These are phyloP conservation scores for Hymenoscyphus occultus DNA, from an alignment of 2,329 filamentous ascomycete species.

Conservation along the genomic window DNA sequence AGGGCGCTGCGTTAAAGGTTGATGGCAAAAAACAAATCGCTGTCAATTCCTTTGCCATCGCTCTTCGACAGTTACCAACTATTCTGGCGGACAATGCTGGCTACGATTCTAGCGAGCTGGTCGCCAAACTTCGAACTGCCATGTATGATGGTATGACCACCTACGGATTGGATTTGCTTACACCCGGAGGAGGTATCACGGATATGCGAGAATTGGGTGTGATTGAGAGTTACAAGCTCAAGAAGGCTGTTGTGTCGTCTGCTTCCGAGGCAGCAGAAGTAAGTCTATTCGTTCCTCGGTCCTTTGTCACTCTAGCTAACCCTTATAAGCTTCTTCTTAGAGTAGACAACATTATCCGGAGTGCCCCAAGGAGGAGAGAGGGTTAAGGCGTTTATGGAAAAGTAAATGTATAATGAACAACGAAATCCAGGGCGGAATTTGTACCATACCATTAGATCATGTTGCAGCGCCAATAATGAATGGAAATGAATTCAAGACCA, in stretches of 20 bases:
- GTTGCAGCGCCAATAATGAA: conserved; percentile 34
- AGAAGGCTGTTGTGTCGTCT: conserved; percentile 94
- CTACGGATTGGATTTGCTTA: conserved; percentile 84
- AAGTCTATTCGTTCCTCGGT: conserved; percentile 38
- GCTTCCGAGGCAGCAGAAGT: conserved; percentile 96
- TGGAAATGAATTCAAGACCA: conserved; percentile 25
- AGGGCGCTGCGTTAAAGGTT: conserved; percentile 86
- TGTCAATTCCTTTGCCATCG: conserved; percentile 83
- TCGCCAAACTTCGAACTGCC: conserved; percentile 85
- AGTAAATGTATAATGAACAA: conserved; percentile 34
- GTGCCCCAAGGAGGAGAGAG: conserved; percentile 80
- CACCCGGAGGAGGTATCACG: conserved; percentile 84
- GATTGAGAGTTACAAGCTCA: conserved; percentile 97
- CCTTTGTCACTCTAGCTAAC: conserved; percentile 18
- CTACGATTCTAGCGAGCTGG: conserved; percentile 90
- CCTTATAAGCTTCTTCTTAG: conserved; percentile 70
- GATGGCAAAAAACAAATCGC: conserved; percentile 96
- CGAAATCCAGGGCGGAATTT: conserved; percentile 28
- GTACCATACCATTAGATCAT: conserved; percentile 39
- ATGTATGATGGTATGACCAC: conserved; percentile 94
- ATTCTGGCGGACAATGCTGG: conserved; percentile 97
- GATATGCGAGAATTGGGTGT: conserved; percentile 97
- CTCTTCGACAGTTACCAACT: conserved; percentile 88
- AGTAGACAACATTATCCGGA: conserved; percentile 97
- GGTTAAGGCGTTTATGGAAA: conserved; percentile 52